Base-by-base conservation (phyloP, 2,329 filamentous ascomycete genomes). In the Colletotrichum siamense region DNA sequence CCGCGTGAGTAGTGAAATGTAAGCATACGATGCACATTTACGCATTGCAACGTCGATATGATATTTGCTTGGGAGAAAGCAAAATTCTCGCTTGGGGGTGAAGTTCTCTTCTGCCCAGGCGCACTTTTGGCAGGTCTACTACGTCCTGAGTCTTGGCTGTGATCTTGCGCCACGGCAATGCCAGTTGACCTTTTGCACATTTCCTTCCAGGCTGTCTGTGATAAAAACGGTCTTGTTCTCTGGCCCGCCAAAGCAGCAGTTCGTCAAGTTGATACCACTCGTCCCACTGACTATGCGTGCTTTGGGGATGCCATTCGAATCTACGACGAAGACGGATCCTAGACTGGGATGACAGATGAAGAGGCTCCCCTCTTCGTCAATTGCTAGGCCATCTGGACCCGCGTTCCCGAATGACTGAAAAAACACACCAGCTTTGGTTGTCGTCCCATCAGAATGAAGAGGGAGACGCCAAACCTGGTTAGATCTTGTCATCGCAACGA, bases 391-490 rank as follows among this genome's bases (percentile, higher is more conserved):
- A 74, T 87, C 86, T 0, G 85, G 85, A 0, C 86, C 85, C 1
- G 81, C 79, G n/a, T 82, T 84, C 0, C 85, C 86, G n/a, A 86
- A 87, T 0, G 83, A 84, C 26, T 85, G 82, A 55, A 86, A 87
- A 71, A 87, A 87, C 0, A 85, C 76, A 0, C 84, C 85, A 0
- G 72, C 83, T 70, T 86, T 86, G 2, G 84, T 83, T 0, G 83
- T 85, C 0, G 83, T 83, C 0, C 85, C 85, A 65, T 87, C 84
- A 2, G 79, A 71, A 69, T 86, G 83, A 0, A 87, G 80, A 1
- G 85, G 85, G 1, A 86, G 71, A 2, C 84, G 80, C 85, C 85
- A 87, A 3, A 87, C 84, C n/a, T 85, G 80, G 70, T 87, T 87
- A 4, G 83, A 81, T 0, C 84, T 78, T 8, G 84, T 85, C 84